phyloP scores from a whole-genome alignment of 2,329 filamentous ascomycete genomes.

The Aschersonia sp. region DNA sequence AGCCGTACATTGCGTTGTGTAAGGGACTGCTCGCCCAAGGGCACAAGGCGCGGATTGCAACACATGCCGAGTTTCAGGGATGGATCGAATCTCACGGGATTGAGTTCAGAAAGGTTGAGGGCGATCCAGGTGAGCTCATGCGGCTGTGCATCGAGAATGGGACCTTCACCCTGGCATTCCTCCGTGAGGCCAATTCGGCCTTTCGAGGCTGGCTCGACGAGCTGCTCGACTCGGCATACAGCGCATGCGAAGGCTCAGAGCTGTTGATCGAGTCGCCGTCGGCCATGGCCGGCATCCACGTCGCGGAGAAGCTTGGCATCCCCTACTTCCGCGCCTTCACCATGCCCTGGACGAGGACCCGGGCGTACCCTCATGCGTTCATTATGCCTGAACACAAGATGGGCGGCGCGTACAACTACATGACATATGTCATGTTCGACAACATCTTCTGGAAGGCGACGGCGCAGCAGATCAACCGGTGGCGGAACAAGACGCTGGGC shows the following conservation, averaged over 20 bases:
- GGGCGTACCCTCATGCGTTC: conserved; percentile 93
- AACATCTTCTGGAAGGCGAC: conserved; percentile 94
- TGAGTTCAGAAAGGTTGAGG: conserved; percentile 75
- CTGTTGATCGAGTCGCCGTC: conserved; percentile 89
- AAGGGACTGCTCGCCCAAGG: conserved; percentile 81
- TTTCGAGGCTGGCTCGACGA: conserved; percentile 95
- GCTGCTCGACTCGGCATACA: conserved; percentile 67
- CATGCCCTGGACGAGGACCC: conserved; percentile 95
- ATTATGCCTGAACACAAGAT: conserved; percentile 85
- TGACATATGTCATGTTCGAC: conserved; percentile 93
- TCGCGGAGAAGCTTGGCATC: conserved; percentile 81
- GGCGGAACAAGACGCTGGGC: conserved; percentile 69
- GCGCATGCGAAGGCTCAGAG: conserved; percentile 73
- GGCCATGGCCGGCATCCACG: conserved; percentile 95
- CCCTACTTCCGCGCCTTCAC: conserved; percentile 96
- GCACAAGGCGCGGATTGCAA: conserved; percentile 76
- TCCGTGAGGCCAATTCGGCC: conserved; percentile 71
- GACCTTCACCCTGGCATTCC: conserved; percentile 87
- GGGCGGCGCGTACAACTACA: conserved; percentile 88
- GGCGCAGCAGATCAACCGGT: conserved; percentile 78
- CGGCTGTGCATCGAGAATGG: conserved; percentile 90
- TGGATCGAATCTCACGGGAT: conserved; percentile 93
- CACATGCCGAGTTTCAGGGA: conserved; percentile 73
- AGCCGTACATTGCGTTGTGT: conserved; percentile 93
- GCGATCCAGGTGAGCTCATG: conserved; percentile 91